Evolutionary conservation across 768 basidiomycete genomes (phyloP), one percentile per base, ranked within the genome.

Genomic region (Amanita rubescens): DNA sequence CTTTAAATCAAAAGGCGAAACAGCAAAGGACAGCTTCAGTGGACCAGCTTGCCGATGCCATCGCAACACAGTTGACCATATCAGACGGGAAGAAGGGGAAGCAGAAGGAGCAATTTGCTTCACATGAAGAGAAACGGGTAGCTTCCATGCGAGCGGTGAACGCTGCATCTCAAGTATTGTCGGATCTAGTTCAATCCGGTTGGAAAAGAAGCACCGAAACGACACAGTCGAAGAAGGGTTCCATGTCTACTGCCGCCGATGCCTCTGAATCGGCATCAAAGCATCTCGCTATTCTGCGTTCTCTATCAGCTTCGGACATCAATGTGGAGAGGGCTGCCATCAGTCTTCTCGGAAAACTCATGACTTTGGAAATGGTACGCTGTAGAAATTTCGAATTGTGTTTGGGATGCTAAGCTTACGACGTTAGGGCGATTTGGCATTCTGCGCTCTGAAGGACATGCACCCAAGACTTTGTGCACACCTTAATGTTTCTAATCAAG

Each of bases 321-420:
- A 84, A 90, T 57, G 75, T 90, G 5, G 90, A 92, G 67, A 75
- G 84, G 34, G 87, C 86, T 2, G 89, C 85, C 1, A 75, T 75
- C 47, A 83, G 82, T 54, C 67, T 90, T 4, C 62, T 82, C 5
- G 84, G 79, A 7, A 90, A 89, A 64, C 65, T 91, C 1, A 71
- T 89, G 22, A 60, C 75, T 20, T 62, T 91, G 46, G 85, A 88
- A 58, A 70, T 89, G 80, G 90, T 91, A 61, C 49, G 88, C 75
- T 33, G 5, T 5, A n/a, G n/a, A 19, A 17, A 19, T 49, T 27
- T 2, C 33, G 15, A 8, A 24, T 14, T 49, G 42, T n/a, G n/a
- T n/a, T 12, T n/a, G 52, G 52, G 24, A 14, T 55, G 27, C 5
- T 30, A 24, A 55, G 38, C 30, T 44, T 24, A 34, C 15, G 10